phyloP scores from a whole-genome alignment of 1,284 basidiomycete genomes.

The Rhizopogon parksii region DNA sequence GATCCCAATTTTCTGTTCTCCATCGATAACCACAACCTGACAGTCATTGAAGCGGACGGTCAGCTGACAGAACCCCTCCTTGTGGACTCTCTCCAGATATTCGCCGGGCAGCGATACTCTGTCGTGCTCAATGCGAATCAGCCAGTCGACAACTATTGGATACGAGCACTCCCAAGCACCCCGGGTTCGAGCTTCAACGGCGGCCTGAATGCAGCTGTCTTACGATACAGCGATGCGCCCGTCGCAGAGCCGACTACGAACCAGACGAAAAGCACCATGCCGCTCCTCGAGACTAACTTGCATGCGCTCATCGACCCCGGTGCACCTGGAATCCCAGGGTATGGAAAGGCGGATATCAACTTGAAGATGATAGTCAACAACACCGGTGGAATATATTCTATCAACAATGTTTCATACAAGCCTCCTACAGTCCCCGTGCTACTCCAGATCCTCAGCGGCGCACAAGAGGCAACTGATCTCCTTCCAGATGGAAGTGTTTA shows the following conservation, averaged over 20 bases:
- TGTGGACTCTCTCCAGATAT: conserved; percentile 24
- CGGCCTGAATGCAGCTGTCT: conserved; percentile 45
- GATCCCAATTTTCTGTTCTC: conserved; percentile 26
- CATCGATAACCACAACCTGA: conserved; percentile 30
- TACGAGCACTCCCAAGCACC: conserved; percentile 19
- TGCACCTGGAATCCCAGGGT: conserved; percentile 24
- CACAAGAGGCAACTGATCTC: conserved; percentile 19
- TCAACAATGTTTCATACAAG: conserved; percentile 20
- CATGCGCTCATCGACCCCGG: conserved; percentile 30
- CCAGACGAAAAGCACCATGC: conserved; percentile 17
- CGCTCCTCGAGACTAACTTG: conserved; percentile 28
- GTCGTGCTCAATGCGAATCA: conserved; percentile 20
- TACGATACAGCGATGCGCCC: conserved; percentile 45
- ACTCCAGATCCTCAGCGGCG: conserved; percentile 32
- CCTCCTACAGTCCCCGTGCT: conserved; percentile 29
- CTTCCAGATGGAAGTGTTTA: conserved; percentile 26
- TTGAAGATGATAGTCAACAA: conserved; percentile 18
- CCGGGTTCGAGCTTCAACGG: conserved; percentile 21
- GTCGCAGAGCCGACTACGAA: conserved; percentile 34
- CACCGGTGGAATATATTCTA: conserved; percentile 12
- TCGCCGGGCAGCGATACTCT: conserved; percentile 27
- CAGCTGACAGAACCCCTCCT: conserved; percentile 21
- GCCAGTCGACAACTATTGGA: conserved; percentile 26
- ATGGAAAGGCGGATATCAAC: conserved; percentile 27
- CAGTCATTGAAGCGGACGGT: conserved; percentile 33